Conservation (phyloP, 495 filamentous ascomycete species). For the Penicillium diatomitis region DNA sequence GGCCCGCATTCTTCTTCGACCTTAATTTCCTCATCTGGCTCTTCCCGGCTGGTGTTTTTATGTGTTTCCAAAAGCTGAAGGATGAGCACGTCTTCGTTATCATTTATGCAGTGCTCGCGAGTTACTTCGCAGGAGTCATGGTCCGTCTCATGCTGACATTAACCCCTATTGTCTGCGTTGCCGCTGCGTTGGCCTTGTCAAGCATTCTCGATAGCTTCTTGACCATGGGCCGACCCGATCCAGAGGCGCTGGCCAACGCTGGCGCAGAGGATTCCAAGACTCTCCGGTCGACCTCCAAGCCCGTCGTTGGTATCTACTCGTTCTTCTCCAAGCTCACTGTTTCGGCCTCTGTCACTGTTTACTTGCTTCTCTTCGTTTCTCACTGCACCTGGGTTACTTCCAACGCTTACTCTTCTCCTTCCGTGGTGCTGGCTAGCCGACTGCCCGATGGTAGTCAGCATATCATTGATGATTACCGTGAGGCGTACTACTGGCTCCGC, state of each 20-base stretch:
- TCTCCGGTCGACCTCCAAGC: constrained; percentile 61
- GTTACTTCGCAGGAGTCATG: constrained; percentile 99
- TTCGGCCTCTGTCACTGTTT: constrained; percentile 59
- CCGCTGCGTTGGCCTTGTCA: constrained; percentile 85
- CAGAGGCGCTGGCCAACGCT: constrained; percentile 36
- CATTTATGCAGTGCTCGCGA: constrained; percentile 88
- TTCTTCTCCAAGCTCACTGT: constrained; percentile 68
- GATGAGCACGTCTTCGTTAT: constrained; percentile 99
- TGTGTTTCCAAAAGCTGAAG: constrained; percentile 87
- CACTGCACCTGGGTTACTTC: constrained; percentile 99
- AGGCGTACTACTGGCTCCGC: constrained; percentile 99
- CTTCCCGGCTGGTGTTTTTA: constrained; percentile 96
- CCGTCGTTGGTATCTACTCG: constrained; percentile 76
- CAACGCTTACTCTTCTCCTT: constrained; percentile 96
- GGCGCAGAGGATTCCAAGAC: constrained; percentile 40
- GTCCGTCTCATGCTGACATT: constrained; percentile 97
- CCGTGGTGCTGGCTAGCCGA: constrained; percentile 86
- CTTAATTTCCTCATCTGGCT: constrained; percentile 98
- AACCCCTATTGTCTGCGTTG: constrained; percentile 93
- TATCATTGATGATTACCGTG: constrained; percentile 99
- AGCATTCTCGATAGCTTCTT: constrained; percentile 83
- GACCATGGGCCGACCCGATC: constrained; percentile 42
- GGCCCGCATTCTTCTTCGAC: constrained; percentile 99
- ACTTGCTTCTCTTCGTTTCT: constrained; percentile 86
- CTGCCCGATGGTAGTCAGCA: constrained; percentile 93